These are phyloP conservation scores for Alternaria consortialis DNA, from an alignment of 2,329 filamentous ascomycete species.

Conservation along the genomic window DNA sequence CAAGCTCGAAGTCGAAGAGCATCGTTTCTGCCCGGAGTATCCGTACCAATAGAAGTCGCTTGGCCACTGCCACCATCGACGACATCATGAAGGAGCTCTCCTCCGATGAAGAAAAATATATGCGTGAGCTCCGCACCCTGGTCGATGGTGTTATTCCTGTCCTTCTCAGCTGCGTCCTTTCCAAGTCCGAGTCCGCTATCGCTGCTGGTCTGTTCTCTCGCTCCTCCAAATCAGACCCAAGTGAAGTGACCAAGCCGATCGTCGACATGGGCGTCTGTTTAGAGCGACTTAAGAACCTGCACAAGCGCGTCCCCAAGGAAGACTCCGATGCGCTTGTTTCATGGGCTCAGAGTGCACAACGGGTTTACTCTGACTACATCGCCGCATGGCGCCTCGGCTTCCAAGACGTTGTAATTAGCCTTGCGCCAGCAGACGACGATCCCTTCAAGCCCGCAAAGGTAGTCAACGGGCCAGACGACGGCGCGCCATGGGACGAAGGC, in stretches of 20 bases:
- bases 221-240: constrained; percentile 64
- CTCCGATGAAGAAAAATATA: constrained; percentile 86
- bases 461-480: constrained; percentile 55
- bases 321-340: constrained; percentile 75
- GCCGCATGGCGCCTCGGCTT: constrained; percentile 92
- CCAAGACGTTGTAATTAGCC: constrained; percentile 91
- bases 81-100: constrained; percentile 83
- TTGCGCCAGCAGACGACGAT: constrained; percentile 77
- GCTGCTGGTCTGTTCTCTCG: constrained; percentile 74
- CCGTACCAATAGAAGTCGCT: constrained; percentile 73
- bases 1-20: constrained; percentile 71
- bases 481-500: constrained; percentile 62
- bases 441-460: constrained; percentile 58
- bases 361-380: constrained; percentile 85
- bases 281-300: constrained; percentile 81
- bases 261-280: constrained; percentile 92
- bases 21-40: constrained; percentile 81
- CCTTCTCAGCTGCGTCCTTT: constrained; percentile 83
- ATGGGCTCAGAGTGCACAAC: constrained; percentile 82
- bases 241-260: constrained; percentile 80
- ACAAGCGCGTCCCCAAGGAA: constrained; percentile 79
- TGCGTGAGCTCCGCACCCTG: constrained; percentile 87
- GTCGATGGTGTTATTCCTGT: constrained; percentile 97
- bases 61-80: constrained; percentile 72
- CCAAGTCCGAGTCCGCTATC: constrained; percentile 70